A percentile compares a stretch with the other conserved stretches of the same genome.
phyloP scores from a whole-genome alignment of 768 basidiomycete genomes.

The Trametes elegans region DNA sequence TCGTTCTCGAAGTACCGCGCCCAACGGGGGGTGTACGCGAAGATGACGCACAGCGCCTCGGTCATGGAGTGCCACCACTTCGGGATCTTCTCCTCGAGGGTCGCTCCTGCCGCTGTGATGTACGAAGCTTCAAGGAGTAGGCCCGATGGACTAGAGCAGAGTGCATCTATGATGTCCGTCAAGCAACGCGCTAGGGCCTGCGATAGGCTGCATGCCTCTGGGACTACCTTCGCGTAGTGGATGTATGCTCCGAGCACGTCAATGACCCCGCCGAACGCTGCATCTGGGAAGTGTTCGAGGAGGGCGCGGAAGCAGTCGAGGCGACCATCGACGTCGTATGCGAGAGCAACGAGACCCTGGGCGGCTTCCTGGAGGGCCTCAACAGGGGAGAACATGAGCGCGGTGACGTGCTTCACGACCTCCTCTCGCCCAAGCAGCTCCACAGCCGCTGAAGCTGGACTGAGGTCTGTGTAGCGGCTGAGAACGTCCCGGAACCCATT shows the following conservation, averaged over 20 bases:
- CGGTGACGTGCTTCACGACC: constrained; percentile 57
- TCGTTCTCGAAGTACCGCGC: constrained; percentile 73
- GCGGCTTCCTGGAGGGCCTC: constrained; percentile 71
- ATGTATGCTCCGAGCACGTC: constrained; percentile 67
- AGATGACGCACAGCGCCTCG: constrained; percentile 76
- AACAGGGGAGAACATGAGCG: constrained; percentile 80
- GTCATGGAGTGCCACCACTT: constrained; percentile 85
- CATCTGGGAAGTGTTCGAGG: constrained; percentile 61
- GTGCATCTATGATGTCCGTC: constrained; percentile 87
- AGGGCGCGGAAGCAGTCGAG: constrained; percentile 84
- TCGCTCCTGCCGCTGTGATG: constrained; percentile 43
- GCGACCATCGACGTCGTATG: constrained; percentile 88
- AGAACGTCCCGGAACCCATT: constrained; percentile 62
- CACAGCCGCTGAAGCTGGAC: constrained; percentile 47
- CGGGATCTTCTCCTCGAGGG: constrained; percentile 54
- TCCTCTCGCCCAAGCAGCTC: constrained; percentile 54
- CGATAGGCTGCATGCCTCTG: constrained; percentile 88
- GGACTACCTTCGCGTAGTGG: constrained; percentile 55
- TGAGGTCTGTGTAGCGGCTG: constrained; percentile 64
- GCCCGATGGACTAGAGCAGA: constrained; percentile 73
- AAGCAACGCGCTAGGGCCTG: constrained; percentile 89
- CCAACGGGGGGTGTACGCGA: constrained; percentile 83
- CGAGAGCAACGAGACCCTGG: constrained; percentile 77
- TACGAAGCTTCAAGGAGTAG: constrained; percentile 59
- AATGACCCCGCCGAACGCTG: constrained; percentile 68